Conservation (phyloP, 2,329 filamentous ascomycete species). For the Fusarium transvaalense region DNA sequence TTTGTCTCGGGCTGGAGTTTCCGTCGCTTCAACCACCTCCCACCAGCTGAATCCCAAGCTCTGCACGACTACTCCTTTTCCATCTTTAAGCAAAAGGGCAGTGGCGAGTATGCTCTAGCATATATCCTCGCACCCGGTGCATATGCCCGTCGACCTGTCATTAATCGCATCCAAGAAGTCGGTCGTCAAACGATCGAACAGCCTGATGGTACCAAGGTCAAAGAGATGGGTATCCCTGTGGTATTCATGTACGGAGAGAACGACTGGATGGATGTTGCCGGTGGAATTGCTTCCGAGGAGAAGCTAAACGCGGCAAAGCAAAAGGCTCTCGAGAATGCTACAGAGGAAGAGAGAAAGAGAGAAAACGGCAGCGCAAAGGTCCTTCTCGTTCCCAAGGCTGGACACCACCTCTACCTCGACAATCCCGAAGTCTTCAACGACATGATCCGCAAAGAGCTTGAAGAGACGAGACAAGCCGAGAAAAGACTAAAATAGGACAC, state of each 20-base stretch:
- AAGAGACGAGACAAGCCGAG: constrained; percentile 58
- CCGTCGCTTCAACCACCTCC: constrained; percentile 90
- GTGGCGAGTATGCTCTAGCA: constrained; percentile 91
- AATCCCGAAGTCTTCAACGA: constrained; percentile 70
- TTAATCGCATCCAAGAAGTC: constrained; percentile 86
- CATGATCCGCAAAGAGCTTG: constrained; percentile 65
- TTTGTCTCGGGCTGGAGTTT: constrained; percentile 96
- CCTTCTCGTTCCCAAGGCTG: constrained; percentile 74
- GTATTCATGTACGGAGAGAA: constrained; percentile 97
- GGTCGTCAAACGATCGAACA: constrained; percentile 74
- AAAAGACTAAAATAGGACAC: constrained; percentile 46
- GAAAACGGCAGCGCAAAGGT: constrained; percentile 90
- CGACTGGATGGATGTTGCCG: constrained; percentile 98
- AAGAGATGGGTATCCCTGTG: constrained; percentile 79
- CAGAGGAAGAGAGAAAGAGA: constrained; percentile 73
- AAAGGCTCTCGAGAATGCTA: constrained; percentile 71
- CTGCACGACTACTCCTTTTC: constrained; percentile 95
- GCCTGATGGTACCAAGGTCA: constrained; percentile 45
- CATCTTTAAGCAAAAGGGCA: constrained; percentile 91
- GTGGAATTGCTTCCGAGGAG: constrained; percentile 83
- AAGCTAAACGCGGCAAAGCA: constrained; percentile 78
- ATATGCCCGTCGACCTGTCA: constrained; percentile 87
- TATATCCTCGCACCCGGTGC: constrained; percentile 95
- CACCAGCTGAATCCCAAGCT: constrained; percentile 80
- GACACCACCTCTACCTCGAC: constrained; percentile 71